A percentile compares a stretch with the other conserved stretches of the same genome.
Conservation (phyloP, 2,329 filamentous ascomycete species). For the Cladophialophora yegresii region DNA sequence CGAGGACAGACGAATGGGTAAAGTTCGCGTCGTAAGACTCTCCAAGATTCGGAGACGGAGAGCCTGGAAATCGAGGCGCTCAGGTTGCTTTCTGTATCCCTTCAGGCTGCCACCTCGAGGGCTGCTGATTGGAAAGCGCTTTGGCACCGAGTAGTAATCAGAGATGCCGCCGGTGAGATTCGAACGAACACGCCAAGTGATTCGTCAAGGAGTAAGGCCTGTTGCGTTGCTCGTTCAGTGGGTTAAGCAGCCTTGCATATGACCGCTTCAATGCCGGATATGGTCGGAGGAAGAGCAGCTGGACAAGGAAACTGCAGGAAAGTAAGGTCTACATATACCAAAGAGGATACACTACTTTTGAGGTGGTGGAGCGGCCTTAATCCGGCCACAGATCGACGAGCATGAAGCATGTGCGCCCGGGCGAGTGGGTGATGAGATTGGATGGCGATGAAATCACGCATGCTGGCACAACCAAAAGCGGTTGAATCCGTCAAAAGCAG, state of each 20-base stretch:
- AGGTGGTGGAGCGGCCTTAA: slow-evolving; percentile 9
- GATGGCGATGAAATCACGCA: neutral
- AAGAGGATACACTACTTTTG: neutral
- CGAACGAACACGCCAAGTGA: neutral
- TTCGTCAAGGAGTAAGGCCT: neutral
- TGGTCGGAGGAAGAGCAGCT: neutral
- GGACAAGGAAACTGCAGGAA: neutral
- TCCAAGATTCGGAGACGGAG: neutral
- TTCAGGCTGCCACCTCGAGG: too few species aligned
- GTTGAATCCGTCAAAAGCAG: neutral
- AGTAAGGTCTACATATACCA: neutral
- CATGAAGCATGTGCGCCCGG: neutral
- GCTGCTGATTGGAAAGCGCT: neutral
- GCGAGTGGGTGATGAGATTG: neutral
- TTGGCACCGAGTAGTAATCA: slow-evolving; percentile 10
- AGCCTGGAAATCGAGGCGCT: neutral
- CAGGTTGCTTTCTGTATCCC: neutral
- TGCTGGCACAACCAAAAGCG: neutral
- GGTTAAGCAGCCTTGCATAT: neutral
- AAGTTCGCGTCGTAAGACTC: neutral
- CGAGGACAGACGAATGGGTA: neutral
- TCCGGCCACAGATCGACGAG: neutral
- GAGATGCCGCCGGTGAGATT: neutral
- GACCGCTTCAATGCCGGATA: neutral
- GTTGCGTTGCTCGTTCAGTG: neutral